Conservation (phyloP, 2,329 filamentous ascomycete genomes). For the Lachnellula arida region DNA sequence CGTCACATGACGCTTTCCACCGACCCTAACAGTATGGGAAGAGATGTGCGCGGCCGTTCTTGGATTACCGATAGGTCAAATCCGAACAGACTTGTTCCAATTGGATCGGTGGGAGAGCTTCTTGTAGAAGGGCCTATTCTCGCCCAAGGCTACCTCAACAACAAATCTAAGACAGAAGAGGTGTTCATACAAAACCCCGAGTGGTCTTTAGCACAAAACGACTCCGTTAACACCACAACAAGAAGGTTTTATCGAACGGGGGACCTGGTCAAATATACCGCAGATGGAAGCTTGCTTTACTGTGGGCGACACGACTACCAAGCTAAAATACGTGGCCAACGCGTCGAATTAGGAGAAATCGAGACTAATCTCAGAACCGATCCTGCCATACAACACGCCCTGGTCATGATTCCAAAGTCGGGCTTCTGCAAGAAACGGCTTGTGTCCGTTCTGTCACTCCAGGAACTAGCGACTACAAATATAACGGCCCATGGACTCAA, state of each 20-base stretch:
- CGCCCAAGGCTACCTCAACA: slow-evolving; percentile 55
- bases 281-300: slow-evolving; percentile 48
- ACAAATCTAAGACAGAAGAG: slow-evolving; percentile 25
- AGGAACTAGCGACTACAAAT: background rate
- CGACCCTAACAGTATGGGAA: slow-evolving; percentile 6
- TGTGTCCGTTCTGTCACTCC: slow-evolving; percentile 4
- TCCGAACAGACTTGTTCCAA: slow-evolving; percentile 1
- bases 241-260: slow-evolving; percentile 50
- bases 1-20: background rate
- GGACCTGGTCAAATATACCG: slow-evolving; percentile 40
- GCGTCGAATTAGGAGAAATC: slow-evolving; percentile 60
- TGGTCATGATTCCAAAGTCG: slow-evolving; percentile 4
- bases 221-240: background rate
- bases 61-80: slow-evolving; percentile 5
- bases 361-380: slow-evolving; percentile 9
- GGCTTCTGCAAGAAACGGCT: slow-evolving; percentile 4
- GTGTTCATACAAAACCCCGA: slow-evolving; percentile 2
- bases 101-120: slow-evolving; percentile 17
- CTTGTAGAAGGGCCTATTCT: slow-evolving; percentile 47
- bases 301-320: slow-evolving; percentile 59
- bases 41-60: background rate
- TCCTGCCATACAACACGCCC: slow-evolving; percentile 3
- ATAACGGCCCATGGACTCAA: background rate
- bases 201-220: background rate
- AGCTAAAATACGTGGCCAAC: slow-evolving; percentile 59